These are phyloP conservation scores for Penicillium nucicola DNA, from an alignment of 495 filamentous ascomycete genomes.

Conservation along the genomic window DNA sequence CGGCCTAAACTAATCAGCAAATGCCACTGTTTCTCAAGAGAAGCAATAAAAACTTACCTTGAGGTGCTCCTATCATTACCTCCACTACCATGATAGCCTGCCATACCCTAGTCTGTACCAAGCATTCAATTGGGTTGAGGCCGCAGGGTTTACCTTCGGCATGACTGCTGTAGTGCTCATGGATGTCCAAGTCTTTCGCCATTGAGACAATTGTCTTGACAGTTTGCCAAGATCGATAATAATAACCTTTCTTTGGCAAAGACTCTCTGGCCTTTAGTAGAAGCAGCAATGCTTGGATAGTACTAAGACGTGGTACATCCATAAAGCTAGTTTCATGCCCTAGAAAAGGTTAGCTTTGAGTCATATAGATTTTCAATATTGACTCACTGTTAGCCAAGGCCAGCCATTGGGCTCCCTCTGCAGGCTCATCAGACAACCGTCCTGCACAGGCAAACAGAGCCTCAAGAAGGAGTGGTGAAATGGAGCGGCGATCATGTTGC, in stretches of 20 bases:
- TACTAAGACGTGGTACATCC: conserved; percentile 90
- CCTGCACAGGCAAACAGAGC: conserved; percentile 94
- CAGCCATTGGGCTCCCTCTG: conserved; percentile 89
- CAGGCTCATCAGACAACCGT: conserved; percentile 74
- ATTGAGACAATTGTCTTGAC: conserved; percentile 89
- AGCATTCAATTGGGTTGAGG: conserved; percentile 67
- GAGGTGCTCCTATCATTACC: conserved; percentile 90
- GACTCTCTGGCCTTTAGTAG: conserved; percentile 89
- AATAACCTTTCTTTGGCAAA: conserved; percentile 90
- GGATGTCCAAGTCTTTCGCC: conserved; percentile 87
- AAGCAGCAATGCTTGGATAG: conserved; percentile 86
- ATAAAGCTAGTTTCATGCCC: conserved; percentile 95
- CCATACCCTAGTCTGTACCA: conserved; percentile 85
- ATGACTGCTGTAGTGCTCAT: conserved; percentile 82
- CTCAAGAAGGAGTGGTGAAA: conserved; percentile 90
- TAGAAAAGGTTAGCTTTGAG: conserved; percentile 34
- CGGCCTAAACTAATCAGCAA: conserved; percentile 54
- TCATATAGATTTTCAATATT: neutral
- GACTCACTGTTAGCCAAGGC: conserved; percentile 83
- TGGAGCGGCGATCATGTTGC: conserved; percentile 77
- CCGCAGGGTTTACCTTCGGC: conserved; percentile 66
- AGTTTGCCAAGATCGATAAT: conserved; percentile 97
- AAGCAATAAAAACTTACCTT: conserved; percentile 57
- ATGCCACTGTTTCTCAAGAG: neutral
- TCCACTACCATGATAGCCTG: conserved; percentile 84